Evolutionary conservation across 495 filamentous ascomycete species (phyloP), one percentile per base, ranked within the genome.

Genomic region (Monascus purpureus): DNA sequence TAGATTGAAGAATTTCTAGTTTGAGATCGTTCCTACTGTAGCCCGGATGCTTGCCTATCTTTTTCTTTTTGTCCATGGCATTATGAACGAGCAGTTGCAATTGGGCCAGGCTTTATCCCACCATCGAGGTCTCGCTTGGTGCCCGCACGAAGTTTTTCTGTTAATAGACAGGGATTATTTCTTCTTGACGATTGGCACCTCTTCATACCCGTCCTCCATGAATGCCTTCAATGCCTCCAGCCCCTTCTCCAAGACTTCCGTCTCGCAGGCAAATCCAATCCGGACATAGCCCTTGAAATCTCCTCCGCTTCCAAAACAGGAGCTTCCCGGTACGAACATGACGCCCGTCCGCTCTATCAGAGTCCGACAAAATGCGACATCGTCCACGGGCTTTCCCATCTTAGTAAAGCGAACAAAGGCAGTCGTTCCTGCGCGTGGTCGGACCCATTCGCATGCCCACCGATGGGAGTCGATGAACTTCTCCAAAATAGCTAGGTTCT

Each of bases 221-320:
- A 87, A 93, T 12, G 41, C 41, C 11, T 60, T 59, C 32, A 85
- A 41, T 27, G 57, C 67, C 38, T 75, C 58, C 41, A 93, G 39
- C 5, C 73, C 87, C 41, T 75, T 65, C 34, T 69, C 60, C 27
- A 93, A 44, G 8, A 87, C 70, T 16, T 71, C 63, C 0, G 80
- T 86, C 35, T 79, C 66, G 38, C 67, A 74, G n/a, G 73, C 80
- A 53, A 75, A 93, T 3, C 85, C 83, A 36, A 94, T 67, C 27
- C 86, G 59, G 2, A 93, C 77, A 52, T 67, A 90, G 4, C 87
- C 86, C 40, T 65, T 59, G 36, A 86, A 93, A 28, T 90, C 79
- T 20, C 53, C 53, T 1, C 70, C 69, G 4, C 63, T 45, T 0
- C 81, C 83, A 57, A 94, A 94, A 41, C 81, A 88, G 4, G 59